These are phyloP conservation scores for Diaporthe australafricana DNA, from an alignment of 2,329 filamentous ascomycete species.

Conservation along the genomic window DNA sequence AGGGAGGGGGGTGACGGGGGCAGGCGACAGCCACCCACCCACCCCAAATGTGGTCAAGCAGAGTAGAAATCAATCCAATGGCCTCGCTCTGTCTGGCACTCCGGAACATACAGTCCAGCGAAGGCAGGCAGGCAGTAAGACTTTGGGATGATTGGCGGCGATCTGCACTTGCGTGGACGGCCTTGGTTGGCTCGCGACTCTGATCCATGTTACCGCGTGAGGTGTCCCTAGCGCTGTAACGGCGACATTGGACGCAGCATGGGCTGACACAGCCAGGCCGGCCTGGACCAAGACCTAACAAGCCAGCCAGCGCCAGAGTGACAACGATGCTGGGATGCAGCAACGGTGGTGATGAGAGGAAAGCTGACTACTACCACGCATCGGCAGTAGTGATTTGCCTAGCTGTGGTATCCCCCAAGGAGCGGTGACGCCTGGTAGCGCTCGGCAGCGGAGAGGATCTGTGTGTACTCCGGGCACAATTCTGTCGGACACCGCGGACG, in stretches of 20 bases:
- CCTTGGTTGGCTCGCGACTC: conserved; percentile 34
- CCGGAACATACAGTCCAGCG: conserved; percentile 1
- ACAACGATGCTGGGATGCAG: conserved; percentile 8
- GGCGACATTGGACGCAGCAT: conserved; percentile 26
- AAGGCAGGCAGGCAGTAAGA: conserved; percentile 6
- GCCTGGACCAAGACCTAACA: conserved; percentile 17
- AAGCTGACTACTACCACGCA: conserved; percentile 3
- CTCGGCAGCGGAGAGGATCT: neutral
- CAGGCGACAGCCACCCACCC: conserved; percentile 10
- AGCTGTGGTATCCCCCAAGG: conserved; percentile 18
- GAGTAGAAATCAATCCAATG: conserved; percentile 27
- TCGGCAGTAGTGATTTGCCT: conserved; percentile 1
- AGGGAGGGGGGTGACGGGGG: too few relatives aligned
- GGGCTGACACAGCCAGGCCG: conserved; percentile 27
- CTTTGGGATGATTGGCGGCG: conserved; percentile 19
- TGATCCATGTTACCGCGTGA: conserved; percentile 28
- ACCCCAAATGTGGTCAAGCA: neutral
- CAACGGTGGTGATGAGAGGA: neutral
- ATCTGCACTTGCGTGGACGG: conserved; percentile 36
- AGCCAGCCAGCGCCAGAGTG: conserved; percentile 1
- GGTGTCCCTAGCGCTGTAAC: conserved; percentile 32
- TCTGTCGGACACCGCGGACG: conserved; percentile 14
- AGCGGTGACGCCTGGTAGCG: conserved; percentile 29
- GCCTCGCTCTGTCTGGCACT: conserved; percentile 10
- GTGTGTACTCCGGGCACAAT: neutral